Percentiles rank a stretch among this genome's conserved stretches.
These are phyloP conservation scores for Skeletonema menzelii DNA, from an alignment of 108 stramenopile genomes.

Conservation along the genomic window DNA sequence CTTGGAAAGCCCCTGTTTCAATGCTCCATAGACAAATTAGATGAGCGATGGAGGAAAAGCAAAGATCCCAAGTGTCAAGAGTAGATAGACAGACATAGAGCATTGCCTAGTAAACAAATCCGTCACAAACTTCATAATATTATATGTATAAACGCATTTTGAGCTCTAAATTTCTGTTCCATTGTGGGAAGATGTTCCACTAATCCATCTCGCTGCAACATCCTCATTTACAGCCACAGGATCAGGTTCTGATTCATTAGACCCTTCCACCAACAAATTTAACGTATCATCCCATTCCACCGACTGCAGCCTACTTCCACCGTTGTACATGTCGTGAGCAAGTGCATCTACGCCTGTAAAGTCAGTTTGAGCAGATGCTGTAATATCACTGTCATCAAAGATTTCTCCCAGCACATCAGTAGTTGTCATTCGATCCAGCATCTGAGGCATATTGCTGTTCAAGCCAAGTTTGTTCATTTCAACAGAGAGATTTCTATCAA, in stretches of 20 bases:
- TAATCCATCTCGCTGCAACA: conserved; percentile 46
- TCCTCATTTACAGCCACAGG: conserved; percentile 30
- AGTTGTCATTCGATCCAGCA: conserved; percentile 28
- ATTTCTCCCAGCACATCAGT: conserved; percentile 29
- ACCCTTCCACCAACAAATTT: conserved; percentile 27
- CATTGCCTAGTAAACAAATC: background rate
- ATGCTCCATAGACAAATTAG: conserved; percentile 74
- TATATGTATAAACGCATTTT: background rate
- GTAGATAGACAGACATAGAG: background rate
- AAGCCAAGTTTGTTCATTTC: conserved; percentile 66
- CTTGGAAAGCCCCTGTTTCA: conserved; percentile 75
- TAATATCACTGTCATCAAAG: conserved; percentile 31
- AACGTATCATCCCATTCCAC: conserved; percentile 32
- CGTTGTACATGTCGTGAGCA: conserved; percentile 51
- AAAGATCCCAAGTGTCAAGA: conserved; percentile 56
- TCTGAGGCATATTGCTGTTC: conserved; percentile 41
- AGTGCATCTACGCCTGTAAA: conserved; percentile 60
- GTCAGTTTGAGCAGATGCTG: conserved; percentile 30
- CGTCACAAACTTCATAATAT: background rate
- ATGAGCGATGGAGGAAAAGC: conserved; percentile 87
- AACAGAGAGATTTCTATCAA: conserved; percentile 40
- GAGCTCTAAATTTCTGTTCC: background rate
- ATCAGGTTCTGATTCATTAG: background rate
- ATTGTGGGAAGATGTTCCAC: conserved; percentile 3
- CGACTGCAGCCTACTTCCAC: conserved; percentile 9